These are phyloP conservation scores for Hura crepitans DNA, from an alignment of 441 rosid species.

Conservation along the genomic window DNA sequence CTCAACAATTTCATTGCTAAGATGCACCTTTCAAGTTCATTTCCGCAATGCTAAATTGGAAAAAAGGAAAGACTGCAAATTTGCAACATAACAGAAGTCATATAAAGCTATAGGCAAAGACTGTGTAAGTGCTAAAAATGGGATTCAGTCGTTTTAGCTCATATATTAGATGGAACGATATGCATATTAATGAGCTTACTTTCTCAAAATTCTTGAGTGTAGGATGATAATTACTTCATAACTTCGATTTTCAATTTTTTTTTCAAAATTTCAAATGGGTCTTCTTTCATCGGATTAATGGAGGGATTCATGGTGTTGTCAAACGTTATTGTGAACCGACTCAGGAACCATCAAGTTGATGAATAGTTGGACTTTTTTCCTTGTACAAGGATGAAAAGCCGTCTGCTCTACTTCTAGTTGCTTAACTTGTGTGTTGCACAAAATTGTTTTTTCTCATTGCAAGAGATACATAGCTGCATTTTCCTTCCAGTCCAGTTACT, in stretches of 20 bases:
- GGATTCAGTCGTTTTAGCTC: background rate
- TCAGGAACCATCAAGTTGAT: background rate
- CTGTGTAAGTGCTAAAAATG: background rate
- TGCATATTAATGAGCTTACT: slow-evolving; percentile 42
- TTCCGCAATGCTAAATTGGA: background rate
- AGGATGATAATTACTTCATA: too few species aligned
- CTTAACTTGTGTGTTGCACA: background rate
- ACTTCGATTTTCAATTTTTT: too few species aligned
- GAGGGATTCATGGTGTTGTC: background rate
- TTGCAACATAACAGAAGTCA: background rate
- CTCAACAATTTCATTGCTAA: background rate
- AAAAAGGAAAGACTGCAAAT: background rate
- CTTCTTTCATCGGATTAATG: background rate
- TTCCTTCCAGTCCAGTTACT: too few species aligned
- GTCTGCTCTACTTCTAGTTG: background rate
- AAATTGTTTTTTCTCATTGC: background rate
- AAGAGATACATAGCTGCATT: background rate
- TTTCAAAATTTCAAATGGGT: background rate
- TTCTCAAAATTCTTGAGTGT: slow-evolving; percentile 57
- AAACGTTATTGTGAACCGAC: background rate
- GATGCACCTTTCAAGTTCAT: background rate
- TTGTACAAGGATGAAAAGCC: background rate
- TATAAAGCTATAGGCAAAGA: background rate
- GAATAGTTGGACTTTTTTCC: background rate
- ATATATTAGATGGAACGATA: background rate